Conservation (phyloP, 441 rosid genomes). For the Breynia disticha region DNA sequence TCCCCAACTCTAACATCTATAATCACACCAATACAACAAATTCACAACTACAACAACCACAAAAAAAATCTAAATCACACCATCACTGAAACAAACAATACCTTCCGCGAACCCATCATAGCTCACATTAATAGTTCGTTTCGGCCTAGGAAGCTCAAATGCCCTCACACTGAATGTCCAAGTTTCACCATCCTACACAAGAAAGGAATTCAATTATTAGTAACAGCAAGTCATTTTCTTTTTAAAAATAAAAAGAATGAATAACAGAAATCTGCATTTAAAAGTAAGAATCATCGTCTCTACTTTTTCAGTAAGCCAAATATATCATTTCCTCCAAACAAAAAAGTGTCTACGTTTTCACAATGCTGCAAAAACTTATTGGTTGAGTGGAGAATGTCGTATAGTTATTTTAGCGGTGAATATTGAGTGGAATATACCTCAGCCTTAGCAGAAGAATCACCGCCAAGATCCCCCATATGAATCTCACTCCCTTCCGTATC, state of each 20-base stretch:
- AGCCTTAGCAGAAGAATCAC: slow-evolving; percentile 74
- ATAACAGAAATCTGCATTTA: background rate
- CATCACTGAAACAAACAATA: slow-evolving; percentile 11
- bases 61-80: background rate
- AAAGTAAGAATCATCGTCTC: too few relatives aligned
- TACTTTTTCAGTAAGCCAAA: too few relatives aligned
- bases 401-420: background rate
- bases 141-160: slow-evolving; percentile 55
- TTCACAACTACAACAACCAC: background rate
- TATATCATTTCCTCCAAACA: too few relatives aligned
- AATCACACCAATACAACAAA: slow-evolving; percentile 10
- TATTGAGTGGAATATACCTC: slow-evolving; percentile 38
- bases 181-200: slow-evolving; percentile 78
- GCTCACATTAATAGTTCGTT: slow-evolving; percentile 70
- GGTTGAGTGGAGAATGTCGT: too few relatives aligned
- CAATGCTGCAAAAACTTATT: too few relatives aligned
- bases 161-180: slow-evolving; percentile 96
- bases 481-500: slow-evolving; percentile 99
- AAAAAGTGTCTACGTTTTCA: too few relatives aligned
- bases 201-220: too few relatives aligned
- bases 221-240: too few relatives aligned
- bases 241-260: background rate
- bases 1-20: slow-evolving; percentile 83
- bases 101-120: slow-evolving; percentile 98
- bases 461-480: slow-evolving; percentile 95